phyloP scores from a whole-genome alignment of 2,329 filamentous ascomycete genomes.

The Stemphylium lycopersici region DNA sequence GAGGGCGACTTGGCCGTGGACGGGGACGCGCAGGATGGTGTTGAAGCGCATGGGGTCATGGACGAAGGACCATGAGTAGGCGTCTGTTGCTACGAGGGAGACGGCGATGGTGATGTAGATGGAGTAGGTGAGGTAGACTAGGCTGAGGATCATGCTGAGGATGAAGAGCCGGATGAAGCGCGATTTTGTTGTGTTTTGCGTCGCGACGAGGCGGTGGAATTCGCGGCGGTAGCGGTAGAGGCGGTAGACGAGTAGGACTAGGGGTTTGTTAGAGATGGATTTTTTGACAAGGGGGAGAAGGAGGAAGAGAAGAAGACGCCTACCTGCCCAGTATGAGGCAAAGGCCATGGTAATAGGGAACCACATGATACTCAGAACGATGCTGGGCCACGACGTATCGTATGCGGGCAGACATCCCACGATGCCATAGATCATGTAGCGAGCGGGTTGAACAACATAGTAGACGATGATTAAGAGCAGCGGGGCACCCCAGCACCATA shows the following conservation, averaged over 20 bases:
- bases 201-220: constrained; percentile 62
- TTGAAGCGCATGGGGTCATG: constrained; percentile 59
- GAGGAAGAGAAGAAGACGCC: too few species aligned
- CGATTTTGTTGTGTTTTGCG: constrained; percentile 61
- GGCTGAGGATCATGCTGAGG: constrained; percentile 59
- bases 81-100: constrained; percentile 35
- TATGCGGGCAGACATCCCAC: constrained; percentile 63
- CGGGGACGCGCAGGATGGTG: constrained; percentile 56
- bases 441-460: constrained; percentile 63
- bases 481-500: constrained; percentile 64
- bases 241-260: constrained; percentile 66
- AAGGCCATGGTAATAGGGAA: constrained; percentile 60
- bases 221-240: constrained; percentile 65
- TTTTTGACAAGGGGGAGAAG: too few species aligned
- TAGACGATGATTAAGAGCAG: constrained; percentile 62
- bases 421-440: constrained; percentile 65
- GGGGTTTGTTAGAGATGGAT: too few species aligned
- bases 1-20: constrained; percentile 54
- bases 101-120: constrained; percentile 54
- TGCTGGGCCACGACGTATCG: constrained; percentile 63
- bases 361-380: constrained; percentile 63
- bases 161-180: constrained; percentile 68
- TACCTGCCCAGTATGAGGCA: constrained; percentile 62
- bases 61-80: constrained; percentile 60
- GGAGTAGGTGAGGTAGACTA: constrained; percentile 59